phyloP scores from a whole-genome alignment of 257 asterid species.

The Thymus quinquecostatus region DNA sequence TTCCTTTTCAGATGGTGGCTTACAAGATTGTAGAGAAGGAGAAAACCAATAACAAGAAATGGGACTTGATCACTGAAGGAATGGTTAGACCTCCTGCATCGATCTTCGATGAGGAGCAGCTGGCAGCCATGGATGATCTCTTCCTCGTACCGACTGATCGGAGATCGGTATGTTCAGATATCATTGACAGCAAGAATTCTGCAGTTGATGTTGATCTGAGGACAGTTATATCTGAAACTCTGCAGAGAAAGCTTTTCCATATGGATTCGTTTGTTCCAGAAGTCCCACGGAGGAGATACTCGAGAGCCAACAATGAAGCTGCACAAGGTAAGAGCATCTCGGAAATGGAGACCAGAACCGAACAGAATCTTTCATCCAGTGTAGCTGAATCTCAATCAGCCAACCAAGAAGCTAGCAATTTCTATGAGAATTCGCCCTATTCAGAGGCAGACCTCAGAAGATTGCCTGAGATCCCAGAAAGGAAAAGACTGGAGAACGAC shows the following conservation, averaged over 20 bases:
- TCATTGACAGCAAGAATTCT: slow-evolving; percentile 50
- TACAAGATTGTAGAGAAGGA: slow-evolving; percentile 71
- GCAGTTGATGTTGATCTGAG: slow-evolving; percentile 48
- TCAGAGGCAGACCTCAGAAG: slow-evolving; percentile 26
- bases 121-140: slow-evolving; percentile 71
- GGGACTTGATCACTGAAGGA: slow-evolving; percentile 50
- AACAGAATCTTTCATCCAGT: slow-evolving; percentile 22
- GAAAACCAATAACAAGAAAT: slow-evolving; percentile 45
- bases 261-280: slow-evolving; percentile 56
- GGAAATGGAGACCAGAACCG: slow-evolving; percentile 23
- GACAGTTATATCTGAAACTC: slow-evolving; percentile 64
- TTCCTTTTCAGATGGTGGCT: slow-evolving; percentile 80
- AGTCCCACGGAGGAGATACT: slow-evolving; percentile 46
- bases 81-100: slow-evolving; percentile 41
- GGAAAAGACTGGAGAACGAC: slow-evolving; percentile 20
- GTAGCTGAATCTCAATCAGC: slow-evolving; percentile 25
- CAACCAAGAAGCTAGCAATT: slow-evolving; percentile 18
- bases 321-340: slow-evolving; percentile 32
- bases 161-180: slow-evolving; percentile 71
- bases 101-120: slow-evolving; percentile 52
- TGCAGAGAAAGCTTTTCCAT: slow-evolving; percentile 37
- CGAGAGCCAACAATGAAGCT: slow-evolving; percentile 3
- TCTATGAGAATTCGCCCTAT: slow-evolving; percentile 28
- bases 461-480: slow-evolving; percentile 61
- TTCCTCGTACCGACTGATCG: slow-evolving; percentile 59